phyloP scores from a whole-genome alignment of 495 filamentous ascomycete species.

The Astrothelium macrocarpum region DNA sequence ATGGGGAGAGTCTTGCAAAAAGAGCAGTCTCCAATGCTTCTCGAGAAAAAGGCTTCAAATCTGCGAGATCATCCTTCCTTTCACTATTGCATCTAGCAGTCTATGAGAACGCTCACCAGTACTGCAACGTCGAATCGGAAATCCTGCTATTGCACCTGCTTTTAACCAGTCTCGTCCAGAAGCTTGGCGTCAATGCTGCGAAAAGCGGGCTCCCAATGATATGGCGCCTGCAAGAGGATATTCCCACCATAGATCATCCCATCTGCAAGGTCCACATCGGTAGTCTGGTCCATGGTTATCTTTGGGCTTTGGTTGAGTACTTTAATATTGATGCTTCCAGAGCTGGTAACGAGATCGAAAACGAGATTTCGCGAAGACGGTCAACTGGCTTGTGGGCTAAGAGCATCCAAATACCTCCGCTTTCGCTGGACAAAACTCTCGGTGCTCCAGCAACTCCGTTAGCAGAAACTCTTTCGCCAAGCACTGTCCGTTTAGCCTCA shows the following conservation, averaged over 20 bases:
- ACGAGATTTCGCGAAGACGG: conserved; percentile 64
- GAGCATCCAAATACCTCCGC: conserved; percentile 46
- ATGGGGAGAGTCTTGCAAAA: conserved; percentile 42
- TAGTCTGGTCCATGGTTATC: conserved; percentile 77
- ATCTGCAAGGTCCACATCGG: conserved; percentile 64
- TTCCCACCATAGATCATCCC: conserved; percentile 52
- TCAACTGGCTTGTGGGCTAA: conserved; percentile 67
- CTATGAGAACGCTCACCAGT: conserved; percentile 73
- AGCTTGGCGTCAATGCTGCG: conserved; percentile 76
- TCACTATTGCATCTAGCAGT: conserved; percentile 77
- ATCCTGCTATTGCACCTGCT: conserved; percentile 67
- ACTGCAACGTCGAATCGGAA: conserved; percentile 46
- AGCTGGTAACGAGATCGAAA: conserved; percentile 58
- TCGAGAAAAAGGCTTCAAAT: conserved; percentile 45
- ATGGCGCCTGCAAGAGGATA: conserved; percentile 74
- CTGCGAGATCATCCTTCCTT: conserved; percentile 52
- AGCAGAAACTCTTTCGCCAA: conserved; percentile 34
- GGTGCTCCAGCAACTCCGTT: conserved; percentile 23
- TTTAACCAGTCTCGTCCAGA: conserved; percentile 58
- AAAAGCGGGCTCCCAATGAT: conserved; percentile 78
- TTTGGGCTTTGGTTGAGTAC: conserved; percentile 65
- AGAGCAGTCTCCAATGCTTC: conserved; percentile 62
- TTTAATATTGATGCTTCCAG: conserved; percentile 64
- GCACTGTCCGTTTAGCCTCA: conserved; percentile 47
- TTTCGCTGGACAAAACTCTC: conserved; percentile 39